These are phyloP conservation scores for Blepharisma stoltei DNA, from an alignment of 73 alveolate genomes.

Conservation along the genomic window DNA sequence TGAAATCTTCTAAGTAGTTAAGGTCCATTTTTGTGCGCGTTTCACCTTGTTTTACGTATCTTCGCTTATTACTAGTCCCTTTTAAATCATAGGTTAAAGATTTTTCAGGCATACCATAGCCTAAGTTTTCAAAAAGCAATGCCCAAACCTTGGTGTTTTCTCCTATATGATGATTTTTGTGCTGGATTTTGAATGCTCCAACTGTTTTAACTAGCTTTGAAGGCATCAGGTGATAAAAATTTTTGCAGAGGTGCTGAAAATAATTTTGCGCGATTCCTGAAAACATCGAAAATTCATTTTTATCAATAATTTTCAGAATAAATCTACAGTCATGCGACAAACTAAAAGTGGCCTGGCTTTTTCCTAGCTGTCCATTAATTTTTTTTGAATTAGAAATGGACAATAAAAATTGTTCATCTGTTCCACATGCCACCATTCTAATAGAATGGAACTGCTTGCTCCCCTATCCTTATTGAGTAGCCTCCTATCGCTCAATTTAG, in stretches of 20 bases:
- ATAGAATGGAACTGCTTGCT: conserved; percentile 48
- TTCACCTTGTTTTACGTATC: background rate
- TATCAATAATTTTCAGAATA: conserved; percentile 45
- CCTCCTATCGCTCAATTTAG: no score
- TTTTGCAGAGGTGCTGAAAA: conserved; percentile 50
- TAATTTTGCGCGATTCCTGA: conserved; percentile 47
- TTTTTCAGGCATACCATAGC: background rate
- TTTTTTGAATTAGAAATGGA: background rate
- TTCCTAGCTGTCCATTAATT: conserved; percentile 34
- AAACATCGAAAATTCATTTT: conserved; percentile 51
- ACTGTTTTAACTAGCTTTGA: conserved; percentile 15
- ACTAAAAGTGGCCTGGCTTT: conserved; percentile 40
- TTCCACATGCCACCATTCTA: conserved; percentile 36
- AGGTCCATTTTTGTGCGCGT: conserved; percentile 21
- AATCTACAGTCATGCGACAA: conserved; percentile 27
- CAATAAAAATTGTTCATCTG: conserved; percentile 7
- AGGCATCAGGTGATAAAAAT: conserved; percentile 47
- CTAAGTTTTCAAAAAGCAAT: conserved; percentile 18
- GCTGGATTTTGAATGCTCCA: conserved; percentile 45
- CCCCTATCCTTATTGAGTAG: no score
- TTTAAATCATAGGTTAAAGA: conserved; percentile 25
- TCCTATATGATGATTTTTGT: conserved; percentile 10
- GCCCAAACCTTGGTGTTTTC: background rate
- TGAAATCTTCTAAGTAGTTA: conserved; percentile 16
- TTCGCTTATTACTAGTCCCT: conserved; percentile 27